Evolutionary conservation across 305 asterid genomes (phyloP), one percentile per base, ranked within the genome.

Genomic region (Solanum hybrid): DNA sequence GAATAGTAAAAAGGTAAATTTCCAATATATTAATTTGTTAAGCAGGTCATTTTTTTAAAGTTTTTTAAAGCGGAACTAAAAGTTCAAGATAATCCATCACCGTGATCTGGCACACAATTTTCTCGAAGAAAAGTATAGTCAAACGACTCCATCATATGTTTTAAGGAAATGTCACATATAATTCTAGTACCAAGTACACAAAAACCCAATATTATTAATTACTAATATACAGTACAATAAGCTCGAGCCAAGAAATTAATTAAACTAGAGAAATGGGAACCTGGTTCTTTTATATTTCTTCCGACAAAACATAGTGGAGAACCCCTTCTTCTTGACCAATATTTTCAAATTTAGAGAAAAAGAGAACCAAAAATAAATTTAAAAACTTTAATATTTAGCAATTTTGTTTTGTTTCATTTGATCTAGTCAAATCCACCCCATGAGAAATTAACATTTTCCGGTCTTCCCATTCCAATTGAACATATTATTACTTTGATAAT

Each of bases 281-380:
- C 81, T 73, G 31, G 22, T 84, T 51, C 40, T 84, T 24, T 39
- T 39, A 4, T 51, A 28, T 40, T 42, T 74, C 82, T 61, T 85
- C 89, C 91, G 90, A 91, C 92, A 91, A 89, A 76, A 34, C 89
- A 12, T 91, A 89, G 91, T 89, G 92, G 92, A 86, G 88, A 89
- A 74, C 75, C 89, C 79, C 91, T 77, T 34, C 87, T 46, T 64
- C 91, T 89, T 89, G 90, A 89, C 92, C 90, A 33, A 74, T 28
- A 88, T 34, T 87, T 82, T 64, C 90, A 74, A 91, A 89, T 46
- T 87, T 85, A 51, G 76, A 85, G 82, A 81, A 83, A 83, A 46
- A 42, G 5, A 82, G 26, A 82, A 82, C 87, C 37, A 4, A 42
- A 42, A 67, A 36, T 1, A 71, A 24, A 36, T 76, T 76, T 76